Percentiles rank a stretch among this genome's conserved stretches.
Conservation (phyloP, 1,284 basidiomycete species). For the Thecaphora thlaspeos region DNA sequence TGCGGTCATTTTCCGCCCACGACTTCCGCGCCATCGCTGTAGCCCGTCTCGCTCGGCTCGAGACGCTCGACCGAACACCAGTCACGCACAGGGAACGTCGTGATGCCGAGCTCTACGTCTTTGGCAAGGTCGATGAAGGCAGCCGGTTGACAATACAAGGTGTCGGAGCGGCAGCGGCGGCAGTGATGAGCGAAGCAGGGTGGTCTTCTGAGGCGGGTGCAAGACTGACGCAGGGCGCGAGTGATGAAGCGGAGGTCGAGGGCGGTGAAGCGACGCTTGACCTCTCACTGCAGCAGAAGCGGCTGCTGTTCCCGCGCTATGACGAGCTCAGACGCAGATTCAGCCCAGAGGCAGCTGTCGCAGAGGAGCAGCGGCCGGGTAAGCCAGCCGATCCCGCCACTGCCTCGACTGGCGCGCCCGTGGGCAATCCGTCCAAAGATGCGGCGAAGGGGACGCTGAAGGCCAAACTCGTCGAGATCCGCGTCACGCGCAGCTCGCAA, state of each 20-base stretch:
- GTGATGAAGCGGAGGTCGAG: not conserved
- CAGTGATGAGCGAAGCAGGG: too few relatives aligned
- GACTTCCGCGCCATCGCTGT: slow-evolving; percentile 69
- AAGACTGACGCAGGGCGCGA: not conserved
- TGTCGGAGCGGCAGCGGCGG: not conserved
- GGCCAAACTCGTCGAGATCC: slow-evolving; percentile 21
- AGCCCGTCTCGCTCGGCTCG: slow-evolving; percentile 69
- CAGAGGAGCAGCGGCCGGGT: not conserved
- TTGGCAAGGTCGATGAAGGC: not conserved
- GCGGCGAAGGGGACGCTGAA: slow-evolving; percentile 11
- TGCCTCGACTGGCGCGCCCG: not conserved
- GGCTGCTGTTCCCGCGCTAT: slow-evolving; percentile 11
- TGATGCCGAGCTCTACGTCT: slow-evolving; percentile 76
- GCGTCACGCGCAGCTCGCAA: slow-evolving; percentile 1
- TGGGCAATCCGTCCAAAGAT: not conserved
- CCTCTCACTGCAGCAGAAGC: slow-evolving; percentile 6
- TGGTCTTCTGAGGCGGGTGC: too few relatives aligned
- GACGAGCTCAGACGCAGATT: slow-evolving; percentile 14
- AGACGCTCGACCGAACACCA: slow-evolving; percentile 69
- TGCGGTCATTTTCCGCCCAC: slow-evolving; percentile 48
- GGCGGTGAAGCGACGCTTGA: not conserved
- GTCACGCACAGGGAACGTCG: slow-evolving; percentile 71
- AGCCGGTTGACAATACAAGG: not conserved
- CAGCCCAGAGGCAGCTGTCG: not conserved
- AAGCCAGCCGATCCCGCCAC: not conserved